Evolutionary conservation across 75 land plant species (phyloP).

Genomic region (Ceratopteris richardii): DNA sequence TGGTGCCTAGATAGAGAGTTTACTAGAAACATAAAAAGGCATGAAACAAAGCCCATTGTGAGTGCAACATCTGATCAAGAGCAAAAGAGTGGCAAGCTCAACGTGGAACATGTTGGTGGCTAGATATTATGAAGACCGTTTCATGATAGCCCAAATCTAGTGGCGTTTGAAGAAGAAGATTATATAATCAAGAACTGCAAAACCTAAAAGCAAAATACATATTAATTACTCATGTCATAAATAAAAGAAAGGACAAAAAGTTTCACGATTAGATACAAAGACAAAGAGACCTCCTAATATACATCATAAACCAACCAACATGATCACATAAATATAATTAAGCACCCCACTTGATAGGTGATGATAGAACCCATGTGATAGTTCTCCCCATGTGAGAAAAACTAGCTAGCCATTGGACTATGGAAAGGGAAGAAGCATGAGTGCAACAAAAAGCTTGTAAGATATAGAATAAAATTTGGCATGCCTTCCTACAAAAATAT

Average conservation of each 20-base stretch:
- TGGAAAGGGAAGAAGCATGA: neutral
- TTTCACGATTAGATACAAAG: neutral
- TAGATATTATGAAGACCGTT: neutral
- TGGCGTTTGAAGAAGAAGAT: neutral
- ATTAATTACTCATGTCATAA: neutral
- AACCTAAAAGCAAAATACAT: neutral
- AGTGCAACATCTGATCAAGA: neutral
- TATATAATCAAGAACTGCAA: neutral
- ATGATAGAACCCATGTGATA: neutral
- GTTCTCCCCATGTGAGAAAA: neutral
- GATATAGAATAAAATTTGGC: neutral
- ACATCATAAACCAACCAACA: too few relatives aligned
- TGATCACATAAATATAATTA: neutral
- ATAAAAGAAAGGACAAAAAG: neutral
- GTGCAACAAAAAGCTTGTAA: neutral
- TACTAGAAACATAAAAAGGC: neutral
- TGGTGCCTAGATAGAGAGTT: neutral
- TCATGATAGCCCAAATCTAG: neutral
- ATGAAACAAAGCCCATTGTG: neutral
- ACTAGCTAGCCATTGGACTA: neutral
- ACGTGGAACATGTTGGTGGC: conserved; percentile 5
- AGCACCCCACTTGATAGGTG: neutral
- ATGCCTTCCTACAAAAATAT: too few relatives aligned
- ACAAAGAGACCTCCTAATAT: too few relatives aligned
- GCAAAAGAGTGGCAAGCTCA: neutral